Base-by-base conservation (phyloP, 192 early-diverging fungal genomes). In the Backusella tarrabulga region DNA sequence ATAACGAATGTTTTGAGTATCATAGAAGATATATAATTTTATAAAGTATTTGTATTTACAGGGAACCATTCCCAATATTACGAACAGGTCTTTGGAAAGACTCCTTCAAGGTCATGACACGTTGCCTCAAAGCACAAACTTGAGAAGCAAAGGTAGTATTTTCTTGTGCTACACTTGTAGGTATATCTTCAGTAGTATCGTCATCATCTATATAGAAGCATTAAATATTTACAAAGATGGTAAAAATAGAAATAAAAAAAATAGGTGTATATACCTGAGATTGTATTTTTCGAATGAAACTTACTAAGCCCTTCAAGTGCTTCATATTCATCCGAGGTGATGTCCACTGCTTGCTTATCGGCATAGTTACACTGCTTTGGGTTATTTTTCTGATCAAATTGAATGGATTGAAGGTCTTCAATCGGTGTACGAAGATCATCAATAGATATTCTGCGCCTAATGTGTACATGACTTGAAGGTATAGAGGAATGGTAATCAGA, bases 231-330 rank as follows among this genome's bases (percentile, higher is more conserved):
- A 40, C 21, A 41, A 41, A 70, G 40, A 70, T 6, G 21, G n/a
- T n/a, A 21, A 26, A 9, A 11, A 60, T 11, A 23, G 29, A 26
- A 63, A 14, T 12, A 60, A 60, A 23, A 23, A 63, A 26, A 63
- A 14, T 12, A 60, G 6, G n/a, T 2, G 7, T 7, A n/a, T 9
- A 34, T 69, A 69, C 35, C 36, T 21, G 68, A 34, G 35, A 71
- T 41, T 42, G 36, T 71, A 32, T 38, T 42, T 42, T 38, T 32
- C 4, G 41, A 50, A 42, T 46, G 70, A 34, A 72, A 72, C 7
- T 72, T 72, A 19, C 70, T 40, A 29, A 72, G 29, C 9, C 71
- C 71, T 72, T 72, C 42, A 7, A 72, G 41, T 46, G 71, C 71
- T 50, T 72, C 71, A 17, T 72, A 72, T 32, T 72, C 71, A 32